Percentiles rank a stretch among this genome's conserved stretches.
Conservation (phyloP, 192 early-diverging fungal genomes). For the Piromyces sp. region DNA sequence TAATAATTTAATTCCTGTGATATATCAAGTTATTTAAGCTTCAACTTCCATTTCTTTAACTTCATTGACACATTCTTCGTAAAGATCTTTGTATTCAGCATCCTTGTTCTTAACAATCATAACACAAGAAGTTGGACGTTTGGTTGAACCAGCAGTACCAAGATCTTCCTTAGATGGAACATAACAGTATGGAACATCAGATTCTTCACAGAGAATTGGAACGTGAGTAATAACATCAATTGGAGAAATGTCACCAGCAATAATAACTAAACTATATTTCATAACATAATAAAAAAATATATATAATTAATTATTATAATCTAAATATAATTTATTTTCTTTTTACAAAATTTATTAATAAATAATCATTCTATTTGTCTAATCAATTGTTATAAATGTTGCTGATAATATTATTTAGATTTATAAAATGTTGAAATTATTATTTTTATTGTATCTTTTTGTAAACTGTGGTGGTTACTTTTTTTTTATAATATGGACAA, state of each 20-base stretch:
- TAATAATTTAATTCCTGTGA: conserved; percentile 3
- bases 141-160: conserved; percentile 77
- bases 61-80: conserved; percentile 60
- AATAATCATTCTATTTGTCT: too few relatives aligned
- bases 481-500: too few relatives aligned
- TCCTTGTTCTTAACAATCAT: conserved; percentile 68
- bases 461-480: too few relatives aligned
- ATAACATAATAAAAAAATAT: too few relatives aligned
- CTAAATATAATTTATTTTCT: too few relatives aligned
- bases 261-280: conserved; percentile 52
- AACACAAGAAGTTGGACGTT: conserved; percentile 81
- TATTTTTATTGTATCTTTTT: too few relatives aligned
- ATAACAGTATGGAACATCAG: conserved; percentile 84
- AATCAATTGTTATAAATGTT: too few relatives aligned
- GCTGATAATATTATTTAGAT: too few relatives aligned
- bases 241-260: conserved; percentile 93
- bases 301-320: too few relatives aligned
- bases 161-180: conserved; percentile 92
- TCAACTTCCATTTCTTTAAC: conserved; percentile 61
- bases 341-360: too few relatives aligned
- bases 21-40: conserved; percentile 16
- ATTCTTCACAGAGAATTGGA: conserved; percentile 93
- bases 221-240: conserved; percentile 95
- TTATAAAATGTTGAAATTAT: too few relatives aligned
- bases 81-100: conserved; percentile 66